Conservation (phyloP, 495 filamentous ascomycete species). For the Talaromyces thailandensis region DNA sequence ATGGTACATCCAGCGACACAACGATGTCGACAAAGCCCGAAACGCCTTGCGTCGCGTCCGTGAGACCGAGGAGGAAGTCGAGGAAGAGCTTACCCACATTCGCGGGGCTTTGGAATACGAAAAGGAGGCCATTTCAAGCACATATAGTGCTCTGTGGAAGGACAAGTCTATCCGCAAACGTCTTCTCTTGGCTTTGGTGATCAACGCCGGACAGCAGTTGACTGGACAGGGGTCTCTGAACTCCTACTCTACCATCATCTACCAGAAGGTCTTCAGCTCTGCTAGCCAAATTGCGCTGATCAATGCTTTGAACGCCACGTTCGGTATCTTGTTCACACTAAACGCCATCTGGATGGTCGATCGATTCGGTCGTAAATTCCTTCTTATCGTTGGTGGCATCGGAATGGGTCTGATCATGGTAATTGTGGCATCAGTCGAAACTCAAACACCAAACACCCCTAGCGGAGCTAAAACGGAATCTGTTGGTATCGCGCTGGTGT, state of each 20-base stretch:
- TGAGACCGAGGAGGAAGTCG: slow-evolving; percentile 49
- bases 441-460: slow-evolving; percentile 40
- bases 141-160: slow-evolving; percentile 50
- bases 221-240: slow-evolving; percentile 55
- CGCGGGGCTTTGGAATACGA: slow-evolving; percentile 54
- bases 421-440: slow-evolving; percentile 56
- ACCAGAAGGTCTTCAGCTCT: slow-evolving; percentile 51
- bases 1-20: slow-evolving; percentile 47
- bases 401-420: slow-evolving; percentile 65
- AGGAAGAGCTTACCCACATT: slow-evolving; percentile 46
- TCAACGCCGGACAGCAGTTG: slow-evolving; percentile 55
- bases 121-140: slow-evolving; percentile 49
- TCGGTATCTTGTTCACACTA: slow-evolving; percentile 55
- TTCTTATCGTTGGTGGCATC: slow-evolving; percentile 58
- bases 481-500: slow-evolving; percentile 56
- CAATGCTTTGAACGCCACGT: slow-evolving; percentile 63
- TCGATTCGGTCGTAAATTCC: slow-evolving; percentile 56
- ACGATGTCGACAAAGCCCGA: slow-evolving; percentile 46
- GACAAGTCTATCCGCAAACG: slow-evolving; percentile 52
- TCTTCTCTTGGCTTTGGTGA: slow-evolving; percentile 40
- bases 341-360: slow-evolving; percentile 65
- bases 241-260: slow-evolving; percentile 54
- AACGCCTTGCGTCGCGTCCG: slow-evolving; percentile 40
- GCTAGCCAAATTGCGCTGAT: slow-evolving; percentile 51
- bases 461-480: slow-evolving; percentile 41